Base-by-base conservation (phyloP, 331 rosid species). In the Quercus phellos region DNA sequence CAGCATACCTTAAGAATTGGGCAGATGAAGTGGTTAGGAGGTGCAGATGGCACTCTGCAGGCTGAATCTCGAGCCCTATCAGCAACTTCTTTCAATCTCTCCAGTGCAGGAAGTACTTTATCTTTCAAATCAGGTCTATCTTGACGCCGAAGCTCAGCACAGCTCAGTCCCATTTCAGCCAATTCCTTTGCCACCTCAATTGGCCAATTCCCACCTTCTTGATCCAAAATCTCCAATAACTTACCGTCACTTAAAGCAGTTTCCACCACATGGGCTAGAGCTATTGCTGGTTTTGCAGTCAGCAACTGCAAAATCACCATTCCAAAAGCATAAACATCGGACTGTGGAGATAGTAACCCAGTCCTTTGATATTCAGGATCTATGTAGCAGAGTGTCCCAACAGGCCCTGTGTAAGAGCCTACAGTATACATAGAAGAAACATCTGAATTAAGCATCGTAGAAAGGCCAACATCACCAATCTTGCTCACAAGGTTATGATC, bases 361-460 rank as follows among this genome's bases (percentile, higher is more conserved):
- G 87, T 86, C 70, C 99, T 83, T 84, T 95, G 99, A 60, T 92
- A 95, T 88, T 95, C 99, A 0, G 99, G 99, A 82, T 95, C 99
- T 24, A 95, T 91, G 86, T 95, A 95, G 83, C 90, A 82, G n/a
- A 91, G 87, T 74, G 99, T 92, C 9, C 99, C 99, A 70, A 90
- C 99, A 27, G 90, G 98, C 2, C 76, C 93, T 0, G 94, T 68
- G 78, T 95, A 97, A 55, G 70, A 79, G 73, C 74, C 84, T 77
- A 78, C 73, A 58, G 88, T 82, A 59, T 97, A 85, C 51, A 61
- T 38, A 24, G 76, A 83, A 50, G 56, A 30, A 43, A 84, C 73
- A 74, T 92, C 94, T 53, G 91, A 88, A 70, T 79, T 53, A 59
- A 95, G 90, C 79, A 89, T 74, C 12, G 90, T 86, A 68, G 98